A percentile compares a stretch with the other conserved stretches of the same genome.
These are phyloP conservation scores for Leishmania major DNA, from an alignment of 208 protist genomes.

Conservation along the genomic window DNA sequence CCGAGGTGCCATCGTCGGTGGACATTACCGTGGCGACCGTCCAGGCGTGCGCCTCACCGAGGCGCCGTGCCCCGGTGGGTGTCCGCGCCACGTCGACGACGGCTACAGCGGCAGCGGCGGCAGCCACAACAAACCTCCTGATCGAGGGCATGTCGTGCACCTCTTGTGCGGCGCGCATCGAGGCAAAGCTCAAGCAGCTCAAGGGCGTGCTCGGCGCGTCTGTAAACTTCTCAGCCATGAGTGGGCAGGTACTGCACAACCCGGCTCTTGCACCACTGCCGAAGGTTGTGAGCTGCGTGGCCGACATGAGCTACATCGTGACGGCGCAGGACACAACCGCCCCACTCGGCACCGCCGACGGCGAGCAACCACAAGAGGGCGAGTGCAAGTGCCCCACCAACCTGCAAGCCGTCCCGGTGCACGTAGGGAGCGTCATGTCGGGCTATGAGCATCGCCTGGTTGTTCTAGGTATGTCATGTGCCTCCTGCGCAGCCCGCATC, in stretches of 20 bases:
- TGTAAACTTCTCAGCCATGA: slow-evolving; percentile 86
- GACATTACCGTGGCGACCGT: background rate
- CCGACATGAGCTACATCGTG: slow-evolving; percentile 37
- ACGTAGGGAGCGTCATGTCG: slow-evolving; percentile 15
- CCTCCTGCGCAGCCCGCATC: slow-evolving; percentile 89
- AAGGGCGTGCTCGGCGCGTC: slow-evolving; percentile 45
- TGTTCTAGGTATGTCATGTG: slow-evolving; percentile 92
- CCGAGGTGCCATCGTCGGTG: background rate
- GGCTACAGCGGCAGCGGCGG: background rate
- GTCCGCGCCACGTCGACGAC: background rate
- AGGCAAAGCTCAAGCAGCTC: slow-evolving; percentile 45
- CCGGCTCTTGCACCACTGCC: slow-evolving; percentile 25
- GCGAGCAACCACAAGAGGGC: slow-evolving; percentile 11
- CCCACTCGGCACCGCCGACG: slow-evolving; percentile 13
- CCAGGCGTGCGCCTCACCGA: background rate
- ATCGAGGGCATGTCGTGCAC: slow-evolving; percentile 93
- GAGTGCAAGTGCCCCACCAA: slow-evolving; percentile 35
- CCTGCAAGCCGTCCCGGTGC: slow-evolving; percentile 20
- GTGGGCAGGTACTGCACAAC: slow-evolving; percentile 46
- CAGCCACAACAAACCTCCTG: slow-evolving; percentile 34
- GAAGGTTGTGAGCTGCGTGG: slow-evolving; percentile 31
- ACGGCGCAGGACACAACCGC: slow-evolving; percentile 30
- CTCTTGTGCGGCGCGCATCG: slow-evolving; percentile 92
- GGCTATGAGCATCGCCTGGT: slow-evolving; percentile 39
- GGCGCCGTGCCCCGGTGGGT: background rate